phyloP scores from a whole-genome alignment of 345 rosid genomes.

The Cardiospermum halicacabum region DNA sequence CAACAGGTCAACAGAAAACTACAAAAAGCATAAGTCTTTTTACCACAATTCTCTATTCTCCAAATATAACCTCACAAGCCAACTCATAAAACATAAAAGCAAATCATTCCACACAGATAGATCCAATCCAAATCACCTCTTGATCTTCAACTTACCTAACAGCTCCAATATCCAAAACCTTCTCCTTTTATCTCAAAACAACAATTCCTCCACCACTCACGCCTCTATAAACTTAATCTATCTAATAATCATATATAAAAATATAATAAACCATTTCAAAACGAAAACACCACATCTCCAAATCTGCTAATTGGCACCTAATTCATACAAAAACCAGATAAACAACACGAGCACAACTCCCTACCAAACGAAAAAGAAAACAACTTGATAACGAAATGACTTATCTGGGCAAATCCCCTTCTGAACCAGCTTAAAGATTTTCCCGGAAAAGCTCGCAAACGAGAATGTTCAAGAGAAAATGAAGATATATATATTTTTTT shows the following conservation, averaged over 20 bases:
- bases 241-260: neutral
- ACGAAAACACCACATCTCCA: slow-evolving; percentile 28
- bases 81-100: slow-evolving; percentile 9
- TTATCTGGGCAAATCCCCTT: slow-evolving; percentile 18
- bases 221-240: neutral
- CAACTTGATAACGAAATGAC: neutral
- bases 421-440: slow-evolving; percentile 16
- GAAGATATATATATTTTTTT: neutral
- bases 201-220: slow-evolving; percentile 3
- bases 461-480: slow-evolving; percentile 9
- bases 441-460: slow-evolving; percentile 15
- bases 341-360: neutral
- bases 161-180: slow-evolving; percentile 18
- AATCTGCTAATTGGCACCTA: slow-evolving; percentile 25
- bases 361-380: neutral
- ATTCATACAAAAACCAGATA: slow-evolving; percentile 31
- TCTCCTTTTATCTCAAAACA: slow-evolving; percentile 17
- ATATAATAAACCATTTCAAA: neutral
- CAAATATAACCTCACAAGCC: slow-evolving; percentile 11
- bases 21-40: slow-evolving; percentile 9
- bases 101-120: slow-evolving; percentile 9
- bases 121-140: slow-evolving; percentile 9
- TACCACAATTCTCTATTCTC: neutral
- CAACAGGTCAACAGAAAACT: slow-evolving; percentile 12
- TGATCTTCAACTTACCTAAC: slow-evolving; percentile 15